Conservation (phyloP, 2,329 filamentous ascomycete genomes). For the Fusarium brachygibbosum region DNA sequence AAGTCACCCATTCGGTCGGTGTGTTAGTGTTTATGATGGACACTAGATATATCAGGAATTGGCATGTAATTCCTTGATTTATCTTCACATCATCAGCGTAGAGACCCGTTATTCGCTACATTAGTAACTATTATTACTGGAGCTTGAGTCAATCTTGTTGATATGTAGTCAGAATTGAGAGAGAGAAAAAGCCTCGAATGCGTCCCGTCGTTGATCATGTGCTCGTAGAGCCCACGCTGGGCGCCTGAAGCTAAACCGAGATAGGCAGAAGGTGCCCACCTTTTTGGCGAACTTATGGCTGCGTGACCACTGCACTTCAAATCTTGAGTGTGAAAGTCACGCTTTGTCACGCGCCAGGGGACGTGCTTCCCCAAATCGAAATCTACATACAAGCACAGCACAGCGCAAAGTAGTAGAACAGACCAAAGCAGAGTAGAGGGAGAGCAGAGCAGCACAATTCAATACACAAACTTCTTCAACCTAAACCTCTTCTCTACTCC, state of each 20-base stretch:
- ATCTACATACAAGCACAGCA: constrained; percentile 15
- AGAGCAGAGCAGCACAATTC: background rate
- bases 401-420: background rate
- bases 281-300: constrained; percentile 39
- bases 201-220: constrained; percentile 44
- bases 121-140: background rate
- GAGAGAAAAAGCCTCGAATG: constrained; percentile 38
- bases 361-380: constrained; percentile 38
- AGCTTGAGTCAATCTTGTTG: constrained; percentile 4
- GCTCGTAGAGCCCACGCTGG: constrained; percentile 39
- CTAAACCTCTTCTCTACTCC: background rate
- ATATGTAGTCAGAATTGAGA: constrained; percentile 35
- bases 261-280: constrained; percentile 37
- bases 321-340: constrained; percentile 43
- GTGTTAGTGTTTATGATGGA: background rate
- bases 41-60: constrained; percentile 8
- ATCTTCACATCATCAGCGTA: constrained; percentile 15
- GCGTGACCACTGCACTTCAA: constrained; percentile 38
- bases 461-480: constrained; percentile 13
- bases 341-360: constrained; percentile 45
- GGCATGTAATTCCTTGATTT: background rate
- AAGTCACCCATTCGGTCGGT: too few species aligned
- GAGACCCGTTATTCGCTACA: constrained; percentile 6
- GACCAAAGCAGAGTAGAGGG: background rate
- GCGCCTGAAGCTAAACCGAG: constrained; percentile 30